These are phyloP conservation scores for Cladophialophora immunda DNA, from an alignment of 2,329 filamentous ascomycete genomes.

Conservation along the genomic window DNA sequence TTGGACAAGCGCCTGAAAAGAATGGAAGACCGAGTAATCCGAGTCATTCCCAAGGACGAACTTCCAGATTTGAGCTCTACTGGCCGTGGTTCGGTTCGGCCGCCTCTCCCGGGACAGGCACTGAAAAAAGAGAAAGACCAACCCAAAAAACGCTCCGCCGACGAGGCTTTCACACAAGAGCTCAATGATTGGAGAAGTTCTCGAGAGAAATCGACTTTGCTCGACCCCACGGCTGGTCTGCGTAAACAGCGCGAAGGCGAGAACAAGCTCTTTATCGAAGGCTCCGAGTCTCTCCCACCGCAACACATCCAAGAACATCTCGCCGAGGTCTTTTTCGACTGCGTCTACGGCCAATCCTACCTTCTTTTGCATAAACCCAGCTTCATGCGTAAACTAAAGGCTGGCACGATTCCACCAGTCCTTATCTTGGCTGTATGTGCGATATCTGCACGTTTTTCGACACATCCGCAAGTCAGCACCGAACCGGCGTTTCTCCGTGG, in stretches of 20 bases:
- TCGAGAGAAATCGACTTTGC: conserved; percentile 43
- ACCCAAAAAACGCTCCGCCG: conserved; percentile 79
- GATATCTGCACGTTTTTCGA: conserved; percentile 92
- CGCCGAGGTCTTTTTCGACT: conserved; percentile 94
- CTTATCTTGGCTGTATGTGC: conserved; percentile 93
- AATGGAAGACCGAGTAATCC: conserved; percentile 98
- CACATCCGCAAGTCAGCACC: conserved; percentile 79
- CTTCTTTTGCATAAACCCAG: conserved; percentile 95
- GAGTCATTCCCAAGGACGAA: conserved; percentile 88
- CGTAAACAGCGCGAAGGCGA: conserved; percentile 73
- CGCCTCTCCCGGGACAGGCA: conserved; percentile 68
- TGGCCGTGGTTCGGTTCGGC: conserved; percentile 84
- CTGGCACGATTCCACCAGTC: conserved; percentile 84
- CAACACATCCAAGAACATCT: conserved; percentile 92
- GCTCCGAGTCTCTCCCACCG: conserved; percentile 80
- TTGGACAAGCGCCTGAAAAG: conserved; percentile 92
- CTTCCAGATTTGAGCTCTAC: conserved; percentile 73
- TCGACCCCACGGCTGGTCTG: conserved; percentile 57
- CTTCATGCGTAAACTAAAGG: conserved; percentile 84
- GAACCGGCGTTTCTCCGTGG: conserved; percentile 85
- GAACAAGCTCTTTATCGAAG: conserved; percentile 79
- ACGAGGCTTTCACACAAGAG: conserved; percentile 86
- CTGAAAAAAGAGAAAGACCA: conserved; percentile 59
- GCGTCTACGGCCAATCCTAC: conserved; percentile 93
- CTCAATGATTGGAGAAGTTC: conserved; percentile 81